phyloP scores from a whole-genome alignment of 2,329 filamentous ascomycete species.

The Pseudogymnoascus destructans region DNA sequence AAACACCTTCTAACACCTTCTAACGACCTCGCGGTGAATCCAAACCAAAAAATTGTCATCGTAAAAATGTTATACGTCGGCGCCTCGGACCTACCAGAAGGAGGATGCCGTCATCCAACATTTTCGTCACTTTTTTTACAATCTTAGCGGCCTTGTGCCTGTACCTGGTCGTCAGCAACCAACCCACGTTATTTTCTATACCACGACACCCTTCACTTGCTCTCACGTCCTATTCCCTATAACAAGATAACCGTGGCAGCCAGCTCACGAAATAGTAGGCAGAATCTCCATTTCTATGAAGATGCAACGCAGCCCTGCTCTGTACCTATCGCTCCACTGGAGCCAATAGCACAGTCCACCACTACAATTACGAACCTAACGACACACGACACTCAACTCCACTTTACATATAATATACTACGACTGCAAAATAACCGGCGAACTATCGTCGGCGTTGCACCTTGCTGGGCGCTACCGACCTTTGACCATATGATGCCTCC shows the following conservation, averaged over 20 bases:
- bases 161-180: conserved; percentile 13
- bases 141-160: conserved; percentile 7
- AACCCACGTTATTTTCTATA: conserved; percentile 10
- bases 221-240: not conserved
- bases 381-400: conserved; percentile 40
- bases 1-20: not conserved
- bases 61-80: not conserved
- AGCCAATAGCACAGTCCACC: conserved; percentile 35
- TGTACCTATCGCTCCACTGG: conserved; percentile 40
- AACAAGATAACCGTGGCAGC: not conserved
- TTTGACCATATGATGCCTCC: conserved; percentile 32
- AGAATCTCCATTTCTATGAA: conserved; percentile 21
- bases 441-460: conserved; percentile 43
- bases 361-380: conserved; percentile 29
- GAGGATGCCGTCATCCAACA: conserved; percentile 3
- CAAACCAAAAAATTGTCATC: not conserved
- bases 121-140: not conserved
- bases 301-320: conserved; percentile 47
- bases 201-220: conserved; percentile 1
- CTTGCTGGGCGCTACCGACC: conserved; percentile 43
- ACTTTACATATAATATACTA: conserved; percentile 35
- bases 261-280: not conserved
- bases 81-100: not conserved
- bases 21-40: not conserved
- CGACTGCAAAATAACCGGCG: conserved; percentile 36